Evolutionary conservation across 208 protist genomes (phyloP).

Genomic region (Trichomonas gallinae): DNA sequence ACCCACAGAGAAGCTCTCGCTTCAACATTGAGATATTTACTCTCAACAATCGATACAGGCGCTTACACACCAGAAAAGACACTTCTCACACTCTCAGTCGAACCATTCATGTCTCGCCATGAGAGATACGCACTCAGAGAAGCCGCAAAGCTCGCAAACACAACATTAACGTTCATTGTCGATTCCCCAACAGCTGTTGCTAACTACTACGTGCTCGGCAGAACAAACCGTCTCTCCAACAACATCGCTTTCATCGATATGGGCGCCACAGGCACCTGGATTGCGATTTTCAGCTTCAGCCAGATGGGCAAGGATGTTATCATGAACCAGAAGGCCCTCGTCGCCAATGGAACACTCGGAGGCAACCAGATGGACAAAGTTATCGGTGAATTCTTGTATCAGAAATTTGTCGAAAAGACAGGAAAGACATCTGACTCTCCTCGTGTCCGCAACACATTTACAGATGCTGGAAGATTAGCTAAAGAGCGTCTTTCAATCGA

Average conservation of each 20-base stretch:
- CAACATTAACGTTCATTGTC: neutral
- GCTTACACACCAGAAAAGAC: neutral
- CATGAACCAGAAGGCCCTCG: neutral
- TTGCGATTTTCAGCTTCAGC: neutral
- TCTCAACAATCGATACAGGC: neutral
- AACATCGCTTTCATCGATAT: neutral
- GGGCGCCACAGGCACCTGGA: neutral
- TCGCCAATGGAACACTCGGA: neutral
- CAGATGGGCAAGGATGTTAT: neutral
- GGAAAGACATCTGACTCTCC: neutral
- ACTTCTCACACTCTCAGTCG: neutral
- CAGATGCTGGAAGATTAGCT: neutral
- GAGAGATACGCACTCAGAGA: neutral
- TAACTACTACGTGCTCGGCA: neutral
- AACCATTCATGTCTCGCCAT: neutral
- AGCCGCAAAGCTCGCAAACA: neutral
- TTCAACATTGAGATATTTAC: neutral
- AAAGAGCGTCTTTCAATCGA: neutral
- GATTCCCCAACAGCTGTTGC: neutral
- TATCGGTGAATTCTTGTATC: neutral
- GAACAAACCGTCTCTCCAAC: neutral
- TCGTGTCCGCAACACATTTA: neutral
- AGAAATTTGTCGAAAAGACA: neutral
- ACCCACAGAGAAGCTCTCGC: neutral
- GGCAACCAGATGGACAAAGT: neutral